Conservation (phyloP, 2,329 filamentous ascomycete species). For the Ophiostoma australiae region DNA sequence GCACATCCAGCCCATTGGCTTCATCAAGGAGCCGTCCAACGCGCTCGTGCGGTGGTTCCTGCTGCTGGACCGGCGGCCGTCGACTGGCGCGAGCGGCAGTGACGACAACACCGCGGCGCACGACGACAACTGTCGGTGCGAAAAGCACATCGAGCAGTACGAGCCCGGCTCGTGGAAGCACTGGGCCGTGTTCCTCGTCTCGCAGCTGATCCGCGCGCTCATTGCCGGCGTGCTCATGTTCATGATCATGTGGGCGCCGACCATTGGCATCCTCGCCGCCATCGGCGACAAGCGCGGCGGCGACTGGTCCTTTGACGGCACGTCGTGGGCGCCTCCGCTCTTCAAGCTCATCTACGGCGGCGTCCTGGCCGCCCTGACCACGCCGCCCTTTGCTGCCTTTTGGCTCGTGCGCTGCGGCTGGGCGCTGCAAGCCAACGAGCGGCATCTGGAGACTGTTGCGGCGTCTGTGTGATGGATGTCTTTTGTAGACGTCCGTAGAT, state of each 20-base stretch:
- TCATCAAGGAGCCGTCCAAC: constrained; percentile 36
- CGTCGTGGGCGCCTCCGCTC: constrained; percentile 43
- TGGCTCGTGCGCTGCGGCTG: constrained; percentile 50
- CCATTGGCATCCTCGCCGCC: constrained; percentile 41
- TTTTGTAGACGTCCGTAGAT: neutral
- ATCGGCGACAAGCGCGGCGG: constrained; percentile 36
- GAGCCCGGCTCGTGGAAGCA: constrained; percentile 31
- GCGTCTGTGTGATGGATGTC: neutral
- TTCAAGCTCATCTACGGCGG: constrained; percentile 49
- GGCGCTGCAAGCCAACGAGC: constrained; percentile 32
- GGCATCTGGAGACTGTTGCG: constrained; percentile 21
- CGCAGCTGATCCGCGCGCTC: constrained; percentile 37
- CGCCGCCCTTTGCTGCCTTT: constrained; percentile 45
- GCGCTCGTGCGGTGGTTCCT: constrained; percentile 42
- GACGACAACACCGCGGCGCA: constrained; percentile 3
- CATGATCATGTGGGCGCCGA: constrained; percentile 41
- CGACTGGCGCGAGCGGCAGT: neutral
- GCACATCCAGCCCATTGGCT: constrained; percentile 45
- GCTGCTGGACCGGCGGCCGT: constrained; percentile 36
- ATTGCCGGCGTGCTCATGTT: constrained; percentile 39
- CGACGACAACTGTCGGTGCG: constrained; percentile 26
- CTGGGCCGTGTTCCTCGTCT: constrained; percentile 36
- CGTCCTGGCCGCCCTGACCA: constrained; percentile 43
- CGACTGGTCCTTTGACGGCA: constrained; percentile 42
- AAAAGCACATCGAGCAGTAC: constrained; percentile 28